phyloP scores from a whole-genome alignment of 2,329 filamentous ascomycete genomes.

The Exophiala dermatitidis region DNA sequence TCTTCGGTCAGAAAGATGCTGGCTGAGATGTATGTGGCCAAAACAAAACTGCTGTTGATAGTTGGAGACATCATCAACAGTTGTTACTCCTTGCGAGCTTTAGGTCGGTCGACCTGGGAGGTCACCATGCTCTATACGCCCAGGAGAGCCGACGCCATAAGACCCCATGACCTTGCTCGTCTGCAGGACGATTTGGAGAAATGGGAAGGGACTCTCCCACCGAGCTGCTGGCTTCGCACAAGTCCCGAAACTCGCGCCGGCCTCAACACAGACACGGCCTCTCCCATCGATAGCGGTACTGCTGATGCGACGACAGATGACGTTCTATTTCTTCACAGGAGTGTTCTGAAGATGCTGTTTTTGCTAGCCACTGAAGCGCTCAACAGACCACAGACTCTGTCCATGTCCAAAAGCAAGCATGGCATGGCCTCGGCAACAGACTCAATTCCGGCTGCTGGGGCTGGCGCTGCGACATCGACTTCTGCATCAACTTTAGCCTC shows the following conservation, averaged over 20 bases:
- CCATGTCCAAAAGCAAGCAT: neutral
- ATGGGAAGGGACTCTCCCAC: constrained; percentile 16
- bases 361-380: constrained; percentile 18
- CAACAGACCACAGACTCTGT: constrained; percentile 15
- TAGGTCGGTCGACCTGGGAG: constrained; percentile 16
- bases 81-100: constrained; percentile 17
- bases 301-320: constrained; percentile 2
- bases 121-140: constrained; percentile 20
- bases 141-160: constrained; percentile 6
- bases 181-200: constrained; percentile 15
- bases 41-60: constrained; percentile 11
- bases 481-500: neutral
- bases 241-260: neutral
- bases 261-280: no score
- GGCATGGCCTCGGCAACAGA: no score
- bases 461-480: neutral
- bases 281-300: neutral
- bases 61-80: constrained; percentile 16
- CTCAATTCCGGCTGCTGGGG: neutral
- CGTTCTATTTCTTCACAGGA: constrained; percentile 12
- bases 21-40: constrained; percentile 16
- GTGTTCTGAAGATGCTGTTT: constrained; percentile 15
- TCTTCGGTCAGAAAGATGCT: constrained; percentile 7
- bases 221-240: constrained; percentile 7
- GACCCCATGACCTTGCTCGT: constrained; percentile 4